These are phyloP conservation scores for Umbelopsis ramanniana DNA, from an alignment of 192 early-diverging fungal species.

Conservation along the genomic window DNA sequence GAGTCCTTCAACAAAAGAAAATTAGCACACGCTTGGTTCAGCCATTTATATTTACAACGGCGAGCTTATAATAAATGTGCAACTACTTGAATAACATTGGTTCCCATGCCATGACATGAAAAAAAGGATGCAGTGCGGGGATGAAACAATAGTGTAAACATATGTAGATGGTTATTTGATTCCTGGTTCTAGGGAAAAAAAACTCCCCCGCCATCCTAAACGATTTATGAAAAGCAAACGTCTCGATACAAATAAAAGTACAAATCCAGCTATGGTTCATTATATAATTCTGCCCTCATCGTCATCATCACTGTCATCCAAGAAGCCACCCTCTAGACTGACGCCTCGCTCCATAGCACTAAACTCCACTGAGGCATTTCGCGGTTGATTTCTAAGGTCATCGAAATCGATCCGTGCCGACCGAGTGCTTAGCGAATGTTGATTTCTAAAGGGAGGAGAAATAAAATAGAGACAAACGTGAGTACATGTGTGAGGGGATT, in stretches of 20 bases:
- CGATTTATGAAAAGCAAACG: background rate
- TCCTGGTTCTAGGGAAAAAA: too few relatives aligned
- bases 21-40: too few relatives aligned
- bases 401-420: constrained; percentile 37
- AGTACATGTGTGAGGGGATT: background rate
- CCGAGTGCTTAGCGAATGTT: constrained; percentile 35
- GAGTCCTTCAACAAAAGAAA: too few relatives aligned
- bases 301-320: constrained; percentile 27
- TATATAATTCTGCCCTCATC: constrained; percentile 25
- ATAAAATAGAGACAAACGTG: background rate
- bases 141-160: too few relatives aligned
- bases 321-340: constrained; percentile 4
- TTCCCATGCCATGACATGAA: too few relatives aligned
- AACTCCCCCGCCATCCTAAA: background rate
- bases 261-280: background rate
- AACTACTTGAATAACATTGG: too few relatives aligned
- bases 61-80: too few relatives aligned
- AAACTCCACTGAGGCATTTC: constrained; percentile 32
- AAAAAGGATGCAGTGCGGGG: too few relatives aligned
- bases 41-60: too few relatives aligned
- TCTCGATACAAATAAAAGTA: constrained; percentile 7
- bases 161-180: too few relatives aligned
- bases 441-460: constrained; percentile 19
- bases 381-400: constrained; percentile 23
- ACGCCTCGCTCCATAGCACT: constrained; percentile 14